Percentiles rank a stretch among this genome's conserved stretches.
phyloP scores from a whole-genome alignment of 257 asterid species.

The Solanum arcanum region DNA sequence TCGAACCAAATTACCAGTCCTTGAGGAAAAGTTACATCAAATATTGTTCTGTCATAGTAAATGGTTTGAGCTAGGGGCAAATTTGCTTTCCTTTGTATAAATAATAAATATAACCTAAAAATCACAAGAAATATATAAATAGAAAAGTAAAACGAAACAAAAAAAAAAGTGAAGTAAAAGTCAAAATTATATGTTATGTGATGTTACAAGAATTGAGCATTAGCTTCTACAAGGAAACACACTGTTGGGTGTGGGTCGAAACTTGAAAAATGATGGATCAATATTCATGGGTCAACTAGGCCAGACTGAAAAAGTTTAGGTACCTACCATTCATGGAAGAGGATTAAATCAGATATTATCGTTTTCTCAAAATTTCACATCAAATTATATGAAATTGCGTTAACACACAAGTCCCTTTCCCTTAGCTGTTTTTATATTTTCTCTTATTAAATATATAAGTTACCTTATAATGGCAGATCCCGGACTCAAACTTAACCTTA shows the following conservation, averaged over 20 bases:
- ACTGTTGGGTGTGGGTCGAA: not conserved
- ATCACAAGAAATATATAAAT: not conserved
- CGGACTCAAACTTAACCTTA: not conserved
- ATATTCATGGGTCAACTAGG: not conserved
- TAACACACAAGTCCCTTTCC: not conserved
- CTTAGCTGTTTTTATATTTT: not conserved
- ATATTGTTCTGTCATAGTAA: not conserved
- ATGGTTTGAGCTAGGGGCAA: not conserved
- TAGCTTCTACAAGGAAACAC: not conserved
- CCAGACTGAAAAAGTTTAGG: not conserved
- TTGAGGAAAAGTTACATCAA: not conserved
- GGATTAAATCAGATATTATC: not conserved
- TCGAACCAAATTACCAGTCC: not conserved
- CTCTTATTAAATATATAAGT: not conserved
- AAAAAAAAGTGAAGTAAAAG: not conserved
- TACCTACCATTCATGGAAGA: not conserved
- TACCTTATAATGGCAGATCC: not conserved
- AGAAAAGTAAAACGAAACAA: not conserved
- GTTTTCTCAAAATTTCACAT: not conserved
- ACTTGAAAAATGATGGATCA: not conserved
- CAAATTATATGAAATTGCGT: not conserved
- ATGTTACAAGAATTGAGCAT: not conserved
- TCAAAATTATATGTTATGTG: not conserved
- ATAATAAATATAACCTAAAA: not conserved
- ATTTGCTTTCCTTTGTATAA: not conserved